Evolutionary conservation across 2,329 filamentous ascomycete genomes (phyloP), one percentile per base, ranked within the genome.

Genomic region (Zymoseptoria passerinii): DNA sequence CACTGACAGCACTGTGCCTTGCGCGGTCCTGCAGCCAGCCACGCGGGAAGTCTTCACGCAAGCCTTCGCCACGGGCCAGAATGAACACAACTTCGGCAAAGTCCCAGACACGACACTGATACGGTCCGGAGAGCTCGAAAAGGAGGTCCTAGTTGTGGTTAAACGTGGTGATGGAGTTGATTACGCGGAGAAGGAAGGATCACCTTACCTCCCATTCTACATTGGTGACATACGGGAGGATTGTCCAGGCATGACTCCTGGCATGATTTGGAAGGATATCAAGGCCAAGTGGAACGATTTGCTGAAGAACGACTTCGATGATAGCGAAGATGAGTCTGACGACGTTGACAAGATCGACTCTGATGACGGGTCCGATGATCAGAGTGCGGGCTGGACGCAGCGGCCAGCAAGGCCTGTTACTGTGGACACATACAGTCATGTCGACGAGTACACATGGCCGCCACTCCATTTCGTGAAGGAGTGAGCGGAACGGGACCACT

Each of bases 131-230:
- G 55, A 62, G 44, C 50, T 40, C 13, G 53, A 55, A 20, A 62
- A 61, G 35, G 61, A 62, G 13, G n/a, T 61, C 13, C 27, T 62
- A 29, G 52, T 62, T 19, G 27, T 61, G 8, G 56, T 61, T 27
- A 55, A 56, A 29, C 61, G 61, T 35, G 61, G 61, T 35, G 51
- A 19, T 35, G 56, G 56, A 3, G 52, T 61, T 6, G 50, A 58
- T 19, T 58, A 60, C 18, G 55, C 55, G 8, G 61, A 61, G 35
- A 52, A 53, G 10, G 55, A 58, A 5, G 35, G 52, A 28, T 40
- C 56, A 2, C 48, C 53, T 8, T 52, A 51, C n/a, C 9, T 60
- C 10, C 29, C 29, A 9, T 50, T n/a, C 16, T 10, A 50, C 18
- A 28, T 16, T 48, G 51, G 53, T 20, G 58, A 58, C 50, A 53